Base-by-base conservation (phyloP, 2,329 filamentous ascomycete genomes). In the Fusarium fujikuroi region DNA sequence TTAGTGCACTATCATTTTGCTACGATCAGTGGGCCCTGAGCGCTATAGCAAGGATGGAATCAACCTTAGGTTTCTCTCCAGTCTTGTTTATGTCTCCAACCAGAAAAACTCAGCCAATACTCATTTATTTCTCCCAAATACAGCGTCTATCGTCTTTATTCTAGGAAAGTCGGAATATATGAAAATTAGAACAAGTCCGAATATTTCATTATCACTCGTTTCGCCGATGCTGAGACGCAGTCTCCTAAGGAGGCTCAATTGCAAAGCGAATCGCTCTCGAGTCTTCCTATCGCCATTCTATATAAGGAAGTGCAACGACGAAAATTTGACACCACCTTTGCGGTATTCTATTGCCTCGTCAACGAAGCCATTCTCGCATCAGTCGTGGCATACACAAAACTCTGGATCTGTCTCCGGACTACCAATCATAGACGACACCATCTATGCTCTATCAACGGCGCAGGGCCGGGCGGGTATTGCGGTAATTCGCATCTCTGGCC, bases 381-480 rank as follows among this genome's bases (percentile, higher is more conserved):
- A 66, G 7, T 40, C 62, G 66, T 65, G 64, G 62, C 32, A 49
- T 44, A 28, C 32, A 50, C 52, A 66, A 19, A 57, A 37, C n/a
- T 54, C 62, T 25, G 52, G 54, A 34, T 39, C 46, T 15, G 19
- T 47, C 16, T 59, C 72, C 5, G 59, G 60, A 12, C 69, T 80
- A 15, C 72, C 80, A 5, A 64, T 69, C 7, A 58, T 74, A 15
- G 78, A 77, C 11, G 87, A 89, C 64, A 98, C 95, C 3, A 97
- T 99, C 60, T 98, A 97, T 81, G 96, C 96, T 1, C 85, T 98
- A 2, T 98, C 95, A 0, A 97, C 95, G 1, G 94, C 94, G 1
- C 86, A 92, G 16, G 96, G 95, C 3, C 91, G 91, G 79, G 95
- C 94, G 47, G 96, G 95, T 3, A 97, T 99, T 80, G 95, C 95